Conservation (phyloP, 768 basidiomycete genomes). For the Rhodotorula kratochvilovae region DNA sequence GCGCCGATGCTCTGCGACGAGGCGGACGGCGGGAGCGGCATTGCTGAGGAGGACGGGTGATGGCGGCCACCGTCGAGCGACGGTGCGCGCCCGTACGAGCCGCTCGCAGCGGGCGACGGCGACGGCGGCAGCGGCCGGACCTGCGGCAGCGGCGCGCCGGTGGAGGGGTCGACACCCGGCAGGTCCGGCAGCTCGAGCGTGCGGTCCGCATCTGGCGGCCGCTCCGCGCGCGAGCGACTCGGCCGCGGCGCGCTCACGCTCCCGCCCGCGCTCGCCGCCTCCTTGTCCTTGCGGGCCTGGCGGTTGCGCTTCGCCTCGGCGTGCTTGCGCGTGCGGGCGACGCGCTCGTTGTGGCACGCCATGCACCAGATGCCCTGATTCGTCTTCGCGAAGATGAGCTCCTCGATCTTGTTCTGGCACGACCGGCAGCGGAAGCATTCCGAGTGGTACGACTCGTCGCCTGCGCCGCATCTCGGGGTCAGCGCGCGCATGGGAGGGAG, state of each 20-base stretch:
- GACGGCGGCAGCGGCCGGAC: constrained; percentile 17
- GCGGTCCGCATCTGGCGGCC: background rate
- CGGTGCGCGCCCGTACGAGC: background rate
- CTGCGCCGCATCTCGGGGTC: background rate
- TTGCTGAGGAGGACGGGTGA: constrained; percentile 3
- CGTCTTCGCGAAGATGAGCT: constrained; percentile 97
- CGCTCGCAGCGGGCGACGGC: background rate
- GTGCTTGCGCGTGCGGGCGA: constrained; percentile 84
- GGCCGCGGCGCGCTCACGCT: no score
- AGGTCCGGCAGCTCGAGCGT: background rate
- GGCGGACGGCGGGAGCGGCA: constrained; percentile 4
- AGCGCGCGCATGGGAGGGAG: background rate
- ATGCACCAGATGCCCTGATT: constrained; percentile 92
- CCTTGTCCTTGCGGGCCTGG: constrained; percentile 30
- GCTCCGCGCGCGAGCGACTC: background rate
- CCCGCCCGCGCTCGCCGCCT: no score
- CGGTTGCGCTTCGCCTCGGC: constrained; percentile 68
- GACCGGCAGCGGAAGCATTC: constrained; percentile 98
- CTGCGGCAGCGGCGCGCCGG: background rate
- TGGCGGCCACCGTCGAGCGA: constrained; percentile 1
- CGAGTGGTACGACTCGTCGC: constrained; percentile 96
- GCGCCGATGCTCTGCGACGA: constrained; percentile 3
- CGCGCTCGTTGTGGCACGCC: constrained; percentile 96
- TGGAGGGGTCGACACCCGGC: background rate
- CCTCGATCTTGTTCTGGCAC: constrained; percentile 90